A percentile compares a stretch with the other conserved stretches of the same genome.
Conservation (phyloP, 2,329 filamentous ascomycete genomes). For the Lasiodiplodia citricola region DNA sequence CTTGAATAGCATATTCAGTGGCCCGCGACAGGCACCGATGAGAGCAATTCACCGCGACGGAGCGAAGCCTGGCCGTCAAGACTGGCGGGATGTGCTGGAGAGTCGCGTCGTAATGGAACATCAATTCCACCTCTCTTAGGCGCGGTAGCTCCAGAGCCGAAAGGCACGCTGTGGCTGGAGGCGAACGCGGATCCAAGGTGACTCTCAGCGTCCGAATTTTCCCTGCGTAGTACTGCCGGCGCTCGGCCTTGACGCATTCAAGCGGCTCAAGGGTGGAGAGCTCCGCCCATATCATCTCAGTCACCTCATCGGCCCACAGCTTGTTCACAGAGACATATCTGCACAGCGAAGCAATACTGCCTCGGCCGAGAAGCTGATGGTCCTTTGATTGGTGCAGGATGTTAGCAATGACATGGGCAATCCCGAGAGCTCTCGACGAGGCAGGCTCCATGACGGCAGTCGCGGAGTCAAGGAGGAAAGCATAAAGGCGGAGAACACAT, state of each 20-base stretch:
- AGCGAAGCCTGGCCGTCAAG: not conserved
- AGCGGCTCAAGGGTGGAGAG: not conserved
- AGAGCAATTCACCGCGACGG: constrained; percentile 8
- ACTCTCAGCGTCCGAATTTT: constrained; percentile 2
- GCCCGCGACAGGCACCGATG: not conserved
- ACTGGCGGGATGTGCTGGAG: constrained; percentile 2
- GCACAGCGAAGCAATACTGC: not conserved
- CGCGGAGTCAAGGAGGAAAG: not conserved
- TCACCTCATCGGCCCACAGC: constrained; percentile 20
- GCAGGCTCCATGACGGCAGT: constrained; percentile 16
- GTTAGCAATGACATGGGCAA: constrained; percentile 15
- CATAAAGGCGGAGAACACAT: constrained; percentile 3
- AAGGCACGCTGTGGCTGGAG: constrained; percentile 1
- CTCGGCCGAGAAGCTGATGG: not conserved
- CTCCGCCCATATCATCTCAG: constrained; percentile 1
- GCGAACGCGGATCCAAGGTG: not conserved
- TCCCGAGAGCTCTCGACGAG: constrained; percentile 17
- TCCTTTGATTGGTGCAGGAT: not conserved
- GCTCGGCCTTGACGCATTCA: not conserved
- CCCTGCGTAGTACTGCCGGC: constrained; percentile 9
- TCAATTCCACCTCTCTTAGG: constrained; percentile 8
- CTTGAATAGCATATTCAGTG: constrained; percentile 1
- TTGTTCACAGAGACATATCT: constrained; percentile 6
- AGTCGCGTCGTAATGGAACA: constrained; percentile 7
- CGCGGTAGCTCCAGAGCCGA: not conserved